Conservation (phyloP, 129 eudicot genomes). For the Helichrysum umbraculigerum region DNA sequence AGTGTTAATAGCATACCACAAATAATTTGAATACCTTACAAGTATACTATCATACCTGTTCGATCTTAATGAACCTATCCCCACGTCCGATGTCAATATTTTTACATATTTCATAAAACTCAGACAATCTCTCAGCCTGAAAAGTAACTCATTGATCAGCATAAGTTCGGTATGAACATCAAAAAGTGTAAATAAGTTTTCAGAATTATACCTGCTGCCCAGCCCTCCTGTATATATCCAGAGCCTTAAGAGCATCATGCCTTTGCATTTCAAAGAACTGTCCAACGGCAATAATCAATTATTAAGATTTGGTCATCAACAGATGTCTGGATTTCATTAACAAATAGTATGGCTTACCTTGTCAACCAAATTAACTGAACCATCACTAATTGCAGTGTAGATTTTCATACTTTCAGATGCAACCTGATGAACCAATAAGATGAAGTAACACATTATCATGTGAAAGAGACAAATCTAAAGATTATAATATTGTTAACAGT, state of each 20-base stretch:
- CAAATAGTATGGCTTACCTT: conserved; percentile 40
- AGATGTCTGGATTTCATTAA: background rate
- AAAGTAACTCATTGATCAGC: conserved; percentile 18
- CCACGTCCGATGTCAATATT: conserved; percentile 59
- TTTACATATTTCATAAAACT: conserved; percentile 69
- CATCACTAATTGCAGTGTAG: conserved; percentile 65
- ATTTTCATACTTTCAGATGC: conserved; percentile 76
- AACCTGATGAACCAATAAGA: conserved; percentile 46
- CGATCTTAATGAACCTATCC: conserved; percentile 59
- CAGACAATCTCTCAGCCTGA: conserved; percentile 66
- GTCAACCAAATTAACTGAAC: conserved; percentile 62
- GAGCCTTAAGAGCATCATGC: conserved; percentile 70
- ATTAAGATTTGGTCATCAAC: background rate
- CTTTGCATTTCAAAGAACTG: conserved; percentile 85
- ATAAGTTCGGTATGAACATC: conserved; percentile 4
- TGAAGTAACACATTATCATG: background rate
- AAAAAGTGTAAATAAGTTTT: background rate
- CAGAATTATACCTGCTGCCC: conserved; percentile 50
- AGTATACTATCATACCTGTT: conserved; percentile 45
- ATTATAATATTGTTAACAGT: background rate
- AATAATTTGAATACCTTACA: conserved; percentile 9
- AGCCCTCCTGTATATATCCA: conserved; percentile 66
- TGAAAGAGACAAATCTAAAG: conserved; percentile 7
- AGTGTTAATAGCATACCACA: background rate
- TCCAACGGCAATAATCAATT: conserved; percentile 15